Evolutionary conservation across 2,329 filamentous ascomycete genomes (phyloP), one percentile per base, ranked within the genome.

Genomic region (Emmonsia crescens): DNA sequence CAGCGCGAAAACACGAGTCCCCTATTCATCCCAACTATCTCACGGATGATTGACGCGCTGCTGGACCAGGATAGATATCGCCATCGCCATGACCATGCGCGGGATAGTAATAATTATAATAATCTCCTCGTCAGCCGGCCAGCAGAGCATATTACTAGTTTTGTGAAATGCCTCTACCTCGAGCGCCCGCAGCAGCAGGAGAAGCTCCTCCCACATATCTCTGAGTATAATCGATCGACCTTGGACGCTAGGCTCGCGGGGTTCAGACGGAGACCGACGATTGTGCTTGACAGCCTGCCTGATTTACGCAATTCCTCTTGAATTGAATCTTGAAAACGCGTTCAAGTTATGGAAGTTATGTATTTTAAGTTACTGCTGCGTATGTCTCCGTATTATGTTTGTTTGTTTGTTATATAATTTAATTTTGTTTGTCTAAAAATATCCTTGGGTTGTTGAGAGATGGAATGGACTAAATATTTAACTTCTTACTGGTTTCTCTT

Each of bases 171-270:
- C 6, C 48, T 60, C 14, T 55, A 51, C 10, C 49, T 55, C 10
- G 59, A 60, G 24, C 46, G 19, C 10, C 38, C 46, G 24, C 10
- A 54, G 21, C 59, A 60, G 36, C 31, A 21, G 49, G 46, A 29
- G 19, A 60, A 60, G 58, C 21, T 60, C 19, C 46, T 60, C 12
- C 58, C 58, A 12, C 36, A 42, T 60, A 40, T 60, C 29, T 52
- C 58, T 31, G 33, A 33, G n/a, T 31, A 52, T 14, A 60, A 60
- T 52, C 46, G 40, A 19, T 51, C 58, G n/a, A 24, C 33, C 6
- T 29, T 60, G 58, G 58, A 60, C 38, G 58, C 58, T 16, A 60
- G 24, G 46, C 24, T 60, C 21, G 58, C 58, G 1, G 24, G 58
- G 10, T 60, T 60, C 24, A 52, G 38, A n/a, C 46, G 46, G 36